A percentile compares a stretch with the other conserved stretches of the same genome.
Conservation (phyloP, 306 rosid genomes). For the Fragaria ananassa region DNA sequence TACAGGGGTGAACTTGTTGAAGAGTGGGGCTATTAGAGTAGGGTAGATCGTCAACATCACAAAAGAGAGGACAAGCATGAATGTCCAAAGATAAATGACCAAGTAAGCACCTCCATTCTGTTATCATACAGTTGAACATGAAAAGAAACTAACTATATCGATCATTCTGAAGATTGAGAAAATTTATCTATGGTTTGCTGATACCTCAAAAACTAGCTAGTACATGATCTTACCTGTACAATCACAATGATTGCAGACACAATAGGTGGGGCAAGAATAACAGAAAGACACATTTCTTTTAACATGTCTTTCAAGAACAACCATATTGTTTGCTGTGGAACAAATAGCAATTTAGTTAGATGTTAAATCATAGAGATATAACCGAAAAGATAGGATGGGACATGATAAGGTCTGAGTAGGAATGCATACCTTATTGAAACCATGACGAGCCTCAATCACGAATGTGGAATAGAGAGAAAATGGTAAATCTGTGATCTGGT, state of each 20-base stretch:
- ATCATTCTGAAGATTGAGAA: background rate
- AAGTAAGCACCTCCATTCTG: conserved; percentile 99
- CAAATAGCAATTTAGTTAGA: conserved; percentile 25
- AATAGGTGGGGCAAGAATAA: conserved; percentile 81
- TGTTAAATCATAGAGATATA: background rate
- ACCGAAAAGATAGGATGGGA: conserved; percentile 5
- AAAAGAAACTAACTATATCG: conserved; percentile 9
- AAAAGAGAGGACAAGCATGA: conserved; percentile 79
- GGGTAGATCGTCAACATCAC: conserved; percentile 98
- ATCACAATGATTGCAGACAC: conserved; percentile 85
- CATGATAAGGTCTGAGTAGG: background rate
- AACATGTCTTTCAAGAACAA: conserved; percentile 84
- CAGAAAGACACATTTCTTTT: conserved; percentile 62
- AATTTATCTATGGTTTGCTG: conserved; percentile 13
- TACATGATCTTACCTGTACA: conserved; percentile 57
- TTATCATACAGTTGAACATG: conserved; percentile 26
- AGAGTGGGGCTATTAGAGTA: conserved; percentile 88
- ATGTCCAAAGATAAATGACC: conserved; percentile 95
- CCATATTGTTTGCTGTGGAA: conserved; percentile 87
- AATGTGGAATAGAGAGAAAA: conserved; percentile 93
- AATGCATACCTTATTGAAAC: conserved; percentile 76
- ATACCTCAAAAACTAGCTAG: conserved; percentile 3
- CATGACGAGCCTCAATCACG: conserved; percentile 93
- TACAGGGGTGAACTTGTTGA: conserved; percentile 92
- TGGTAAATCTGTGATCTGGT: conserved; percentile 90